phyloP scores from a whole-genome alignment of 352 stramenopile species.

The Phytopythium mirpurense region DNA sequence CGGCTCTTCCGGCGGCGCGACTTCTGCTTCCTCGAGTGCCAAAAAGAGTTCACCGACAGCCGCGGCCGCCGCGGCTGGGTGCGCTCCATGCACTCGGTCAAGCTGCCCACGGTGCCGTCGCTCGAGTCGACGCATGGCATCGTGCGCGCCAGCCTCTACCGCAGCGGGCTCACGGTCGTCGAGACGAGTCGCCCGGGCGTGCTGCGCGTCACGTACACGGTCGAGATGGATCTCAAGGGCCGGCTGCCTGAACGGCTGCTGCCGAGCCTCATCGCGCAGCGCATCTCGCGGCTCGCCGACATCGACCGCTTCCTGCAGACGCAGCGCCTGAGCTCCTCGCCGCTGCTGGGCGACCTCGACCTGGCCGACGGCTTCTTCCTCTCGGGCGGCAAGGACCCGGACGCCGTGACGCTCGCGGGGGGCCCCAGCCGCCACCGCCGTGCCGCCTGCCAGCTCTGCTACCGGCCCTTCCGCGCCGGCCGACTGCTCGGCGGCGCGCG shows the following conservation, averaged over 20 bases:
- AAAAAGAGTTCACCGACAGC: slow-evolving; percentile 76
- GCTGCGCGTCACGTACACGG: slow-evolving; percentile 74
- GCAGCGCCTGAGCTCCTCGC: slow-evolving; percentile 72
- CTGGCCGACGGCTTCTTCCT: slow-evolving; percentile 19
- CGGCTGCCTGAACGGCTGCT: slow-evolving; percentile 63
- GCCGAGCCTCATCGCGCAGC: slow-evolving; percentile 56
- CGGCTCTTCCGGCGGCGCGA: slow-evolving; percentile 70
- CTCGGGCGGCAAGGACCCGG: slow-evolving; percentile 18
- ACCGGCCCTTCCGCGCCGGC: slow-evolving; percentile 43
- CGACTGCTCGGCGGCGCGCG: slow-evolving; percentile 22
- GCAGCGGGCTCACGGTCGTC: slow-evolving; percentile 71
- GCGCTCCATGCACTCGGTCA: slow-evolving; percentile 49
- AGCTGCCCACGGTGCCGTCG: slow-evolving; percentile 45
- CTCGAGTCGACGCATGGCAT: slow-evolving; percentile 48
- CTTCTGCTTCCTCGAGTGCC: slow-evolving; percentile 84
- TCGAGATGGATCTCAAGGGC: slow-evolving; percentile 84
- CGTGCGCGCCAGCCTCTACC: slow-evolving; percentile 77
- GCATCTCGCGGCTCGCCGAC: slow-evolving; percentile 55
- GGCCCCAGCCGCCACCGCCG: slow-evolving; percentile 17
- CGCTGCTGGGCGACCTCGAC: slow-evolving; percentile 74
- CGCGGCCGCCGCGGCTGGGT: slow-evolving; percentile 54
- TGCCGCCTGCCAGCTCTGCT: slow-evolving; percentile 68
- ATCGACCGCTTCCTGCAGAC: slow-evolving; percentile 80
- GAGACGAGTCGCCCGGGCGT: slow-evolving; percentile 71
- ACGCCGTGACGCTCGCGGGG: neutral